phyloP scores from a whole-genome alignment of 768 basidiomycete genomes.

The Boletus huronensis region DNA sequence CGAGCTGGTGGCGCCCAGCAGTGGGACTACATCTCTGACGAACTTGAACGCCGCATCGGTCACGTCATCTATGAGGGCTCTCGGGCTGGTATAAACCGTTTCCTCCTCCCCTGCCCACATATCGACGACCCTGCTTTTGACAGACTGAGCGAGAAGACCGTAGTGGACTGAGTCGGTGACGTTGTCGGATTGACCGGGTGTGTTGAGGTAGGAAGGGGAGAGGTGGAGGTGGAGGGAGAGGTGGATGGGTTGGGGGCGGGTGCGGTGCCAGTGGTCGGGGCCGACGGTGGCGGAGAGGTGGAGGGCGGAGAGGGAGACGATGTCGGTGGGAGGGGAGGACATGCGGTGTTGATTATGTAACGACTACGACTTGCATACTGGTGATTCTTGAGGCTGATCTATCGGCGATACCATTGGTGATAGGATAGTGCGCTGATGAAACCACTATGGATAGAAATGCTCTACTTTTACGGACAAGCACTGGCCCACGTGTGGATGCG shows the following conservation, averaged over 20 bases:
- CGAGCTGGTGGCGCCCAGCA: background rate
- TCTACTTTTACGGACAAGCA: background rate
- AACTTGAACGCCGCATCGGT: slow-evolving; percentile 36
- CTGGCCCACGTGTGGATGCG: no score
- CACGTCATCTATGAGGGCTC: slow-evolving; percentile 36
- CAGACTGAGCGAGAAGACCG: slow-evolving; percentile 52
- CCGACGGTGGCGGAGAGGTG: slow-evolving; percentile 42
- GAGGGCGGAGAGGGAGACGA: slow-evolving; percentile 44
- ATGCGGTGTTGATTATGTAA: background rate
- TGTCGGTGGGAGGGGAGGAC: background rate
- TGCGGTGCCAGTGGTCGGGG: slow-evolving; percentile 49
- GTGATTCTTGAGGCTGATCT: no score
- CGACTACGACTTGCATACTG: no score
- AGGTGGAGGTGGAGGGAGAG: slow-evolving; percentile 47
- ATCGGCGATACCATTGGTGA: no score
- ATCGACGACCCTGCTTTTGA: slow-evolving; percentile 29
- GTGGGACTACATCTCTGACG: slow-evolving; percentile 33
- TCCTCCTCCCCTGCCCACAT: slow-evolving; percentile 1
- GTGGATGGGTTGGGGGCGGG: slow-evolving; percentile 47
- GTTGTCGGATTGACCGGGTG: slow-evolving; percentile 47
- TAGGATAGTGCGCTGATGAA: no score
- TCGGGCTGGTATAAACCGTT: slow-evolving; percentile 26
- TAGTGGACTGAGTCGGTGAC: slow-evolving; percentile 63
- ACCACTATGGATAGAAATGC: background rate
- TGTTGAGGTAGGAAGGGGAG: slow-evolving; percentile 37